Evolutionary conservation across 1,284 basidiomycete genomes (phyloP).

Genomic region (Crepidotus sp.): DNA sequence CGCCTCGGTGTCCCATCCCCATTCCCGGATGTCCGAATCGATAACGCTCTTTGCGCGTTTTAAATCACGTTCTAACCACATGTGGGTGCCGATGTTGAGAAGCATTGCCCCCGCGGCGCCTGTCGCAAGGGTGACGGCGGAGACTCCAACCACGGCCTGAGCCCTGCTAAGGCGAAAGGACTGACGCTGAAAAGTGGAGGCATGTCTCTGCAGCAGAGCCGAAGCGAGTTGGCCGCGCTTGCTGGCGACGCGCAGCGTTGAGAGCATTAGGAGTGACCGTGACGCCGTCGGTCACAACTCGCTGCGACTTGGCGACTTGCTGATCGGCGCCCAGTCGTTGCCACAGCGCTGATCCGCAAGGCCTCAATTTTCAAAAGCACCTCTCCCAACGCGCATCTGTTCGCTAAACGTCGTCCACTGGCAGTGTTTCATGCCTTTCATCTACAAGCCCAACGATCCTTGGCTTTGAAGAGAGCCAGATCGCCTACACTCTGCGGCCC

Average conservation of each 20-base stretch:
- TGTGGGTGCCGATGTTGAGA: conserved; percentile 51
- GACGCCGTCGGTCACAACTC: background rate
- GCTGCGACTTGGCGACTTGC: too few relatives aligned
- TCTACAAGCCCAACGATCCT: too few relatives aligned
- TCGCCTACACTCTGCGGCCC: background rate
- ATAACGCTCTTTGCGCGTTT: conserved; percentile 3
- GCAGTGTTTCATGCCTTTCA: too few relatives aligned
- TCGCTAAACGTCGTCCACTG: too few relatives aligned
- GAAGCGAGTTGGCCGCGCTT: background rate
- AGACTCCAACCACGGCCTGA: conserved; percentile 7
- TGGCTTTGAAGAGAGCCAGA: too few relatives aligned
- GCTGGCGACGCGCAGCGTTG: conserved; percentile 1
- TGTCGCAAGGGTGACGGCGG: conserved; percentile 6
- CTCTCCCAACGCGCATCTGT: too few relatives aligned
- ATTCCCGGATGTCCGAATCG: conserved; percentile 47
- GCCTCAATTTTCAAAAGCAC: too few relatives aligned
- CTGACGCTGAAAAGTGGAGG: conserved; percentile 3
- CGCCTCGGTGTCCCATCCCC: conserved; percentile 68
- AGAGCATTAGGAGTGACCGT: background rate
- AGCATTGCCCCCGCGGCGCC: conserved; percentile 30
- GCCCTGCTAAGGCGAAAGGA: conserved; percentile 8
- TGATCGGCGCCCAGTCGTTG: too few relatives aligned
- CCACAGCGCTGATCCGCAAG: too few relatives aligned
- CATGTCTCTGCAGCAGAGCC: conserved; percentile 2
- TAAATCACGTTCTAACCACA: conserved; percentile 55